A percentile compares a stretch with the other conserved stretches of the same genome.
Conservation (phyloP, 2,329 filamentous ascomycete species). For the Talaromyces marneffei region DNA sequence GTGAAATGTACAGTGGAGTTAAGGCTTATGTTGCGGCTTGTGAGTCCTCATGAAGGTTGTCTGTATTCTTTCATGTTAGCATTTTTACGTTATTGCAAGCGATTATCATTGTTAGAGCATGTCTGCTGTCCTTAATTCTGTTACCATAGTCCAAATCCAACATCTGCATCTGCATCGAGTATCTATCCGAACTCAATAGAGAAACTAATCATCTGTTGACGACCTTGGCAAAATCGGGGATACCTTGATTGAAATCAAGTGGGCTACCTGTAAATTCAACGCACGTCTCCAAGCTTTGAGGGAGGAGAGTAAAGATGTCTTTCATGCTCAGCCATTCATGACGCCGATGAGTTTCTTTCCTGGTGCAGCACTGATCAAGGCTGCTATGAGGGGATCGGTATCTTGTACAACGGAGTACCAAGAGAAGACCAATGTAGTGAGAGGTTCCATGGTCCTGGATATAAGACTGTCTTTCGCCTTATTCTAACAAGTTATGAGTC, state of each 20-base stretch:
- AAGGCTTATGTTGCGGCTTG: not conserved
- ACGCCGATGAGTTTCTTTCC: not conserved
- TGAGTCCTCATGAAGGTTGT: not conserved
- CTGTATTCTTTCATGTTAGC: not conserved
- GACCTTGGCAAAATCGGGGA: not conserved
- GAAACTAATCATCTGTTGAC: not conserved
- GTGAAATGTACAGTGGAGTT: not conserved
- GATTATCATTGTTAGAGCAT: not conserved
- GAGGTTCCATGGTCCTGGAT: not conserved
- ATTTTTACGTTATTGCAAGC: not conserved
- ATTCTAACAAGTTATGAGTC: not conserved
- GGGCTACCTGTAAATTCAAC: not conserved
- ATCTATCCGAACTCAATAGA: not conserved
- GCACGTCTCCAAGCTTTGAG: not conserved
- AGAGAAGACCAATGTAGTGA: not conserved
- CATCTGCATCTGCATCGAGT: not conserved
- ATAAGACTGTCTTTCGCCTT: not conserved
- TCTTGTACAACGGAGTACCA: not conserved
- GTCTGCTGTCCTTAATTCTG: not conserved
- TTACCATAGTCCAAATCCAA: not conserved
- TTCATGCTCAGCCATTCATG: not conserved
- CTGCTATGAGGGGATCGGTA: not conserved
- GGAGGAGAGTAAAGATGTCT: not conserved
- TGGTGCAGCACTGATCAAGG: not conserved
- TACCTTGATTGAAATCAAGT: not conserved